Evolutionary conservation across 2,329 filamentous ascomycete genomes (phyloP), one percentile per base, ranked within the genome.

Genomic region (Neonectria coccinea): DNA sequence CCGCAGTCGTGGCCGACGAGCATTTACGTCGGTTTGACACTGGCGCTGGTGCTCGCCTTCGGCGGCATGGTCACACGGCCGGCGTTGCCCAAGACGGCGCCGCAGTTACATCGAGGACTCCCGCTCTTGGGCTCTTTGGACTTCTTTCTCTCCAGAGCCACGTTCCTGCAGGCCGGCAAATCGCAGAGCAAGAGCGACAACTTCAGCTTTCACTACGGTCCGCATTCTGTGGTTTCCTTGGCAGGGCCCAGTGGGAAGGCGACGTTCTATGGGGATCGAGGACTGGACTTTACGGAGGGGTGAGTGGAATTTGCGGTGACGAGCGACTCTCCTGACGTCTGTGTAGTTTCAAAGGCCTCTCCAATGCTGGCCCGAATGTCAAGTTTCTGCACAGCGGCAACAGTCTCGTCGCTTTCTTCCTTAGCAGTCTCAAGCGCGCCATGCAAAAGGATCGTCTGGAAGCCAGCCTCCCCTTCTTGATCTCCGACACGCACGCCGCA

Each of bases 391-490:
- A 67, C 3, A 67, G 74, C 1, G 45, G 68, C 47, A 74, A 20
- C 2, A 20, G 31, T 11, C 29, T 51, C 27, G 31, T 51, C 11
- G 55, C 44, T 14, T 63, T 72, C 44, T 75, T 82, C 70, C 62
- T 47, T 25, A 70, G 70, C 36, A 69, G 70, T 11, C 66, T 83
- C 29, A 70, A 74, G n/a, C 70, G 67, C 11, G 69, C 83, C 68
- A 66, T 83, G 52, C 77, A 75, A 59, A 77, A 73, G 45, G 79
- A 82, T 25, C 76, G 77, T 12, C 75, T 84, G 14, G 69, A 74
- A 14, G 75, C 71, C 25, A 75, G 76, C 63, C 75, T 88, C 1
- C 78, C 80, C 0, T 66, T 73, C 10, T 72, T 89, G 6, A 75
- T 84, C 7, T 68, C 76, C 20, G 85, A 86, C 74, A 74, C 79